Evolutionary conservation across 306 rosid species (phyloP).

Genomic region (Hylodesmum podocarpum): DNA sequence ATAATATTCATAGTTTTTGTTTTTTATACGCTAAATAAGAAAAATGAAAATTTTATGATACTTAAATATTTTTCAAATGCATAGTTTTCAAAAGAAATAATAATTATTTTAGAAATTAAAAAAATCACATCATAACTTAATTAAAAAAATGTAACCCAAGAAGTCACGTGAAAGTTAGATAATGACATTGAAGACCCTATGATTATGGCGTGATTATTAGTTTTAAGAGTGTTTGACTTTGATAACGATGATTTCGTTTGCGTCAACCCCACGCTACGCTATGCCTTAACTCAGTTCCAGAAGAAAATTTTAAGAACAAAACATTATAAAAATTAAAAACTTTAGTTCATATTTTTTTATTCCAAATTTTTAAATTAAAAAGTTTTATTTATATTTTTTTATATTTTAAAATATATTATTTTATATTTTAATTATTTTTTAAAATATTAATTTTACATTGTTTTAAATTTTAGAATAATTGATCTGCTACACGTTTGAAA

Average conservation of each 20-base stretch:
- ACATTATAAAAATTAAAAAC: too few relatives aligned
- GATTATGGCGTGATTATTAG: neutral
- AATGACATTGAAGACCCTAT: neutral
- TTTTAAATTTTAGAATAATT: too few relatives aligned
- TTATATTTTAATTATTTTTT: too few relatives aligned
- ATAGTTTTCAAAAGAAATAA: neutral
- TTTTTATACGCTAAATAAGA: neutral
- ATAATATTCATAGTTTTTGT: too few relatives aligned
- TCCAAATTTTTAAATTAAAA: too few relatives aligned
- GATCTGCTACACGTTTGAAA: too few relatives aligned
- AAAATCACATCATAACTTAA: neutral
- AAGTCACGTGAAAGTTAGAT: neutral
- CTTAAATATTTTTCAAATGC: neutral
- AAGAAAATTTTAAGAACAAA: too few relatives aligned
- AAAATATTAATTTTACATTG: too few relatives aligned
- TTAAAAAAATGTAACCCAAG: neutral
- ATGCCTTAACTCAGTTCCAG: too few relatives aligned
- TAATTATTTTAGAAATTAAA: neutral
- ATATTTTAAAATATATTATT: too few relatives aligned
- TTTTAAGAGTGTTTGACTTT: neutral
- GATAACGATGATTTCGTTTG: neutral
- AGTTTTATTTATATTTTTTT: too few relatives aligned
- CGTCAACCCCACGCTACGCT: neutral
- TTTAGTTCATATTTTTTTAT: too few relatives aligned
- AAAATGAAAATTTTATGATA: neutral